Percentiles rank a stretch among this genome's conserved stretches.
Evolutionary conservation across 129 eudicot species (phyloP).

Genomic region (Heracleum sosnowskyi): DNA sequence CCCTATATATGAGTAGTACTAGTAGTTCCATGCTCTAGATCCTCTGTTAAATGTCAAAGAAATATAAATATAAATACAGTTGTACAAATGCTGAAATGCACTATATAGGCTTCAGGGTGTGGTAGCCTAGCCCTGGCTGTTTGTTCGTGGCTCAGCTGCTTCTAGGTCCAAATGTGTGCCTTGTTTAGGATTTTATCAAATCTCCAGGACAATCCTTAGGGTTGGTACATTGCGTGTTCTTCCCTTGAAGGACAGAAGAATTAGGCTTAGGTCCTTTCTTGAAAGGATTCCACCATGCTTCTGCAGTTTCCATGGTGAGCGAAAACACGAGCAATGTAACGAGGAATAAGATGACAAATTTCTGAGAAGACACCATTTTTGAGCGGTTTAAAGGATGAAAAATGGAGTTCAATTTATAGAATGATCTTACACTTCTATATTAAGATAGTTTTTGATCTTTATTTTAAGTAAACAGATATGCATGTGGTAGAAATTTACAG

Average conservation of each 20-base stretch:
- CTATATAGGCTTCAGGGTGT: not conserved
- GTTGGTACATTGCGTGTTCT: not conserved
- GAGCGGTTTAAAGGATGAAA: not conserved
- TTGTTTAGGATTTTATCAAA: not conserved
- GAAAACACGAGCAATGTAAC: not conserved
- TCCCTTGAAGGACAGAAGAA: not conserved
- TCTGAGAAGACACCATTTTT: not conserved
- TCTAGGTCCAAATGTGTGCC: not conserved
- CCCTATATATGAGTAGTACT: not conserved
- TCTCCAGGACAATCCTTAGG: not conserved
- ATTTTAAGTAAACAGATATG: not conserved
- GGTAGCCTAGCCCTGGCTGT: not conserved
- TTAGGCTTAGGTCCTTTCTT: not conserved
- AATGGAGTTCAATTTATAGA: not conserved
- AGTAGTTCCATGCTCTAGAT: not conserved
- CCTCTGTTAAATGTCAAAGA: not conserved
- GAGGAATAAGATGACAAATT: not conserved
- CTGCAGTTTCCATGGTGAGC: not conserved
- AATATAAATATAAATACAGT: no score
- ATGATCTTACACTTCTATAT: not conserved
- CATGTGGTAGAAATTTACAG: not conserved
- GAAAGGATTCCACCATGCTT: not conserved
- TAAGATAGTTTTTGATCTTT: not conserved
- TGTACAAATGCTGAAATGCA: not conserved
- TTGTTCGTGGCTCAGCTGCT: no score